Evolutionary conservation across 1,139 yeast genomes (phyloP).

Genomic region (Yamadazyma trypodendri): DNA sequence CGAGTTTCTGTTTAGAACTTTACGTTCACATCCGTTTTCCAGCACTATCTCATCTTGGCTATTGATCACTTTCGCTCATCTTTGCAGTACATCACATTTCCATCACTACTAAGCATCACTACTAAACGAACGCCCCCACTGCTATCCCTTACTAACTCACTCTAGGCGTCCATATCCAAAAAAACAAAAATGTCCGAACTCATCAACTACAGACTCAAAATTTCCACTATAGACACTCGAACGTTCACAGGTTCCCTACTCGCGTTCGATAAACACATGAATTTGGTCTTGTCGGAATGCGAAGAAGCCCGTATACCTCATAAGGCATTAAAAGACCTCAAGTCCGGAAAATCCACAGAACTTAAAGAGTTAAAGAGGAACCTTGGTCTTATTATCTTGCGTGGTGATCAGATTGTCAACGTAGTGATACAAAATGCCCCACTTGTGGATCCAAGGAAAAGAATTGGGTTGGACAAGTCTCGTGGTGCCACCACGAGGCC

Average conservation of each 20-base stretch:
- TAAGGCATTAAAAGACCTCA: constrained; percentile 47
- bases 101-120: too few species aligned
- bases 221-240: constrained; percentile 72
- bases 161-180: constrained; percentile 21
- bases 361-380: constrained; percentile 61
- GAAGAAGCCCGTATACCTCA: constrained; percentile 80
- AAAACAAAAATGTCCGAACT: constrained; percentile 65
- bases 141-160: too few species aligned
- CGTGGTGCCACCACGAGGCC: constrained; percentile 49
- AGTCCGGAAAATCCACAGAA: constrained; percentile 22
- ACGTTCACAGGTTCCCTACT: constrained; percentile 75
- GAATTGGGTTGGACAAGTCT: constrained; percentile 45
- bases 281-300: constrained; percentile 79
- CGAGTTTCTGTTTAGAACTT: too few species aligned
- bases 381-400: constrained; percentile 75
- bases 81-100: too few species aligned
- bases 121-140: too few species aligned
- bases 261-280: constrained; percentile 89
- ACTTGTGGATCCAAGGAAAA: constrained; percentile 43
- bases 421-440: constrained; percentile 83
- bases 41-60: too few species aligned
- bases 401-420: constrained; percentile 90
- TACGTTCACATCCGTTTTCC: too few species aligned
- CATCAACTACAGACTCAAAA: constrained; percentile 69
- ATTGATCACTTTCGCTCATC: too few species aligned